Evolutionary conservation across 495 filamentous ascomycete species (phyloP), one percentile per base, ranked within the genome.

Genomic region (Podospora tetraspora): DNA sequence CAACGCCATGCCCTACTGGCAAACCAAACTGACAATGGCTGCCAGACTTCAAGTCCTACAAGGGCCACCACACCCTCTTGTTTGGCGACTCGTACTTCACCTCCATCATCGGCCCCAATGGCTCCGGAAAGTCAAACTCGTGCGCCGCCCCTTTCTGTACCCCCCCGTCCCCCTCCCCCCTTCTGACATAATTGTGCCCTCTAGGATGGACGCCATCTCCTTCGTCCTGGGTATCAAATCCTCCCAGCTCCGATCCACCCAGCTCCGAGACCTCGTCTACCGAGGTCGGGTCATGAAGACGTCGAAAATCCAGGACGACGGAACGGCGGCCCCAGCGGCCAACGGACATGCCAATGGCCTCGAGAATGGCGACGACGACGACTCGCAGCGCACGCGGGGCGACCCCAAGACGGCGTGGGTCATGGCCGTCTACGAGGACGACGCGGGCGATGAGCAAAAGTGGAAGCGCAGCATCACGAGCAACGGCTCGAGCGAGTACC

Each of bases 61-160:
- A 96, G 79, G 94, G 91, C 59, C 89, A 97, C 71, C 95, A 99
- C 79, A 86, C 85, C 52, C 87, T 99, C 25, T 85, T 96, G n/a
- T 94, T 99, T 71, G 96, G 95, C 75, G 94, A 99, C 83, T 94
- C 92, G 5, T 98, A 97, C 76, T 99, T 99, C 78, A 99, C 95
- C 58, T 99, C 95, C 29, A 97, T 99, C 75, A 97, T 99, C 74
- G 95, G 95, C 21, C 95, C 95, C 73, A 99, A 99, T 91, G 95
- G 95, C 80, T 98, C 96, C 61, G 95, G 95, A 32, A 99, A 99
- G 80, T 98, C 96, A n/a, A 99, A 99, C 77, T 97, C 94, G 93
- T 97, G 79, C 77, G 90, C 85, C 64, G 7, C 9, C 9, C 22
- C 58, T 9, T 29, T 64, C 56, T 66, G n/a, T 24, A 22, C 60